These are phyloP conservation scores for Colletotrichum sojae DNA, from an alignment of 2,329 filamentous ascomycete species.

Conservation along the genomic window DNA sequence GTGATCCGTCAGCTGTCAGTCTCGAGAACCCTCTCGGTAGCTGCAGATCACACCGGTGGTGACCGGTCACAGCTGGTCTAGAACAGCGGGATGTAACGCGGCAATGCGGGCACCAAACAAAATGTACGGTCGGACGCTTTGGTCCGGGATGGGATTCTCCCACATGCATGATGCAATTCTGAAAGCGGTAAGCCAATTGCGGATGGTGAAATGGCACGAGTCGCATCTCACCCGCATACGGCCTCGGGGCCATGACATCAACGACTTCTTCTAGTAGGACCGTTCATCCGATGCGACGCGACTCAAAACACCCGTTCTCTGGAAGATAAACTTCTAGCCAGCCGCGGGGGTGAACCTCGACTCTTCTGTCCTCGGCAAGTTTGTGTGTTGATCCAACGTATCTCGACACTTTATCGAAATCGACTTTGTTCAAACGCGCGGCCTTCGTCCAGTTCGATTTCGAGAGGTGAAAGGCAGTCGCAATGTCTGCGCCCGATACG, in stretches of 20 bases:
- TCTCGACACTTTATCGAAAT: too few species aligned
- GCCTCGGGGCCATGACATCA: conserved; percentile 23
- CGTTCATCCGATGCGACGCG: conserved; percentile 22
- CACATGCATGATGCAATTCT: conserved; percentile 13
- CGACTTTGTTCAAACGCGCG: too few species aligned
- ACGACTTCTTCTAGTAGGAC: conserved; percentile 8
- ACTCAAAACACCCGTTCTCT: conserved; percentile 10
- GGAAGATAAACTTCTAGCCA: not conserved
- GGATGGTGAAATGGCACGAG: conserved; percentile 7
- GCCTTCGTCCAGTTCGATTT: too few species aligned
- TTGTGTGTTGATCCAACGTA: not conserved
- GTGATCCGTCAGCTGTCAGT: not conserved
- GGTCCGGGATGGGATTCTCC: conserved; percentile 13
- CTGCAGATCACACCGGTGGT: conserved; percentile 7
- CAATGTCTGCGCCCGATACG: conserved; percentile 11
- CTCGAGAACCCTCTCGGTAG: conserved; percentile 3
- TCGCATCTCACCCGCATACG: conserved; percentile 17
- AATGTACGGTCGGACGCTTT: not conserved
- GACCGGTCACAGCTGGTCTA: not conserved
- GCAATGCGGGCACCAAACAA: not conserved
- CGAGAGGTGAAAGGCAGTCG: not conserved
- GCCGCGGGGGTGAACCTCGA: not conserved
- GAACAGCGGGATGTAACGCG: not conserved
- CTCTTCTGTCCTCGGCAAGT: not conserved
- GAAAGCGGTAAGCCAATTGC: conserved; percentile 9